Evolutionary conservation across 345 rosid species (phyloP).

Genomic region (Balakata baccata): DNA sequence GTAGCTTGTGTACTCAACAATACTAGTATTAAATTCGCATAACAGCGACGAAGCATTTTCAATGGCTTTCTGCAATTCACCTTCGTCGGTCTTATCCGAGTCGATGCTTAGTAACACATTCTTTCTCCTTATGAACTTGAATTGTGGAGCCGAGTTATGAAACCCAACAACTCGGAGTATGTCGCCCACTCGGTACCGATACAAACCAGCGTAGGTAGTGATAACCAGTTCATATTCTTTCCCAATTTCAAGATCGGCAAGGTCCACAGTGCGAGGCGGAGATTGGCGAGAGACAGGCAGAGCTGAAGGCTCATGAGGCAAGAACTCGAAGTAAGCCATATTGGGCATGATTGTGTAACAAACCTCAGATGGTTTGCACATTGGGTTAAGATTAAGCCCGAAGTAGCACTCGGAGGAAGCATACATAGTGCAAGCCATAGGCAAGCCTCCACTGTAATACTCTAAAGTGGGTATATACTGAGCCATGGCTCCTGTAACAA

Average conservation of each 20-base stretch:
- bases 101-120: conserved; percentile 88
- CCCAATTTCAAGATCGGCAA: conserved; percentile 71
- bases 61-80: conserved; percentile 76
- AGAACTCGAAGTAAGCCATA: conserved; percentile 93
- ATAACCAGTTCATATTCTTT: conserved; percentile 89
- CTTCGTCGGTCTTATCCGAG: conserved; percentile 87
- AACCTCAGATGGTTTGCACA: conserved; percentile 79
- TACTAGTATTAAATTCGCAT: conserved; percentile 50
- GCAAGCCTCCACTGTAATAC: conserved; percentile 76
- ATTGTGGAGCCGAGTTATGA: conserved; percentile 88
- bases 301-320: conserved; percentile 51
- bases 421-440: conserved; percentile 91
- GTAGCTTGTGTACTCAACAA: conserved; percentile 90
- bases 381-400: conserved; percentile 82
- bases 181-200: conserved; percentile 88
- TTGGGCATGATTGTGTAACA: conserved; percentile 90
- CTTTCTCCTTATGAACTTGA: conserved; percentile 77
- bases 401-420: conserved; percentile 96
- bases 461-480: conserved; percentile 94
- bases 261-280: conserved; percentile 53
- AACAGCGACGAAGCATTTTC: conserved; percentile 61
- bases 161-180: conserved; percentile 87
- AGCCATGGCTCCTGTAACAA: conserved; percentile 96
- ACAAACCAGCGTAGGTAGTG: conserved; percentile 82
- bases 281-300: conserved; percentile 30